These are phyloP conservation scores for Claviceps quebecensis DNA, from an alignment of 2,329 filamentous ascomycete genomes.

Conservation along the genomic window DNA sequence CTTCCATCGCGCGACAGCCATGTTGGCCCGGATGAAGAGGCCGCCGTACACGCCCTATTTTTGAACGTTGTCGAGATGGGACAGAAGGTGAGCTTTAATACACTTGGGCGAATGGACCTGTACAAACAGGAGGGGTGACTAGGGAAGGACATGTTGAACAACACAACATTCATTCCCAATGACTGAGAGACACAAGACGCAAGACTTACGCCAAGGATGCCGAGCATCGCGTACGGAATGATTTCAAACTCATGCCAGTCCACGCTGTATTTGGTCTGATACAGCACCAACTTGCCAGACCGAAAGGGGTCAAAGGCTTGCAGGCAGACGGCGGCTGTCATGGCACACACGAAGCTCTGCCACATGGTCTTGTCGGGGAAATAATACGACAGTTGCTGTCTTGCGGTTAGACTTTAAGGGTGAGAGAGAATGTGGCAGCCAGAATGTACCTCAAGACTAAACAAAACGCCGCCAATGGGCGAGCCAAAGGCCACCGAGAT, in stretches of 20 bases:
- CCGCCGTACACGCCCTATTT: constrained; percentile 74
- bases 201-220: constrained; percentile 55
- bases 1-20: constrained; percentile 71
- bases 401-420: neutral
- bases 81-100: neutral
- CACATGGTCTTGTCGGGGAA: constrained; percentile 99
- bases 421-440: too few relatives aligned
- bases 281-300: constrained; percentile 87
- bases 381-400: constrained; percentile 80
- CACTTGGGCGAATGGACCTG: neutral
- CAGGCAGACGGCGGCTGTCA: constrained; percentile 91
- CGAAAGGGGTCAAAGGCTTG: constrained; percentile 91
- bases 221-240: constrained; percentile 72
- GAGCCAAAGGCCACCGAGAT: constrained; percentile 92
- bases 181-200: neutral
- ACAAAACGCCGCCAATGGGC: constrained; percentile 85
- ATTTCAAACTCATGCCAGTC: constrained; percentile 94
- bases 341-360: constrained; percentile 98
- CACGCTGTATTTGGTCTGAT: constrained; percentile 84
- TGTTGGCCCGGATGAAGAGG: constrained; percentile 89
- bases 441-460: constrained; percentile 65
- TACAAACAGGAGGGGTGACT: neutral
- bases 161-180: constrained; percentile 4
- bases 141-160: neutral
- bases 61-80: neutral